Conservation (phyloP, 2,329 filamentous ascomycete species). For the Keithomyces neogunnii region DNA sequence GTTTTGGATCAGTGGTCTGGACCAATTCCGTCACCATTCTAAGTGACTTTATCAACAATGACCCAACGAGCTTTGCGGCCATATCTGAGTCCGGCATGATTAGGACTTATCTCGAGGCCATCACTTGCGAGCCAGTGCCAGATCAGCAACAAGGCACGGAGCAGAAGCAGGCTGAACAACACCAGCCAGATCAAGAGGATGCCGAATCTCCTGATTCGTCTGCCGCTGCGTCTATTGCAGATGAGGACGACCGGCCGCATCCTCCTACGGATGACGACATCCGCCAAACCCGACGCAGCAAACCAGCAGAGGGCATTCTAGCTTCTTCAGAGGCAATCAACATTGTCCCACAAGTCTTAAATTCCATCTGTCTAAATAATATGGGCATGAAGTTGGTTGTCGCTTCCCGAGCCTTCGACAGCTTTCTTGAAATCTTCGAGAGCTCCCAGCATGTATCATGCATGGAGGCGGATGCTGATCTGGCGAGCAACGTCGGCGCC, state of each 20-base stretch:
- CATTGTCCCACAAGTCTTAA: conserved; percentile 78
- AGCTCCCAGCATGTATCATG: conserved; percentile 81
- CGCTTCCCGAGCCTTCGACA: conserved; percentile 70
- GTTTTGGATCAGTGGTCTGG: conserved; percentile 92
- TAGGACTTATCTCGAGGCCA: conserved; percentile 73
- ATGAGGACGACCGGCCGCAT: conserved; percentile 34
- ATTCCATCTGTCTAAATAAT: conserved; percentile 87
- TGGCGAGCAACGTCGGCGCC: conserved; percentile 67
- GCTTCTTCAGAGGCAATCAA: conserved; percentile 84
- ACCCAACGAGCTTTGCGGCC: conserved; percentile 93
- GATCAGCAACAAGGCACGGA: conserved; percentile 18
- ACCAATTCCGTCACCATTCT: conserved; percentile 87
- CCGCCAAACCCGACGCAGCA: conserved; percentile 31
- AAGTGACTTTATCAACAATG: conserved; percentile 96
- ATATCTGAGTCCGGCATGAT: conserved; percentile 92
- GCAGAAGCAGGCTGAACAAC: conserved; percentile 21
- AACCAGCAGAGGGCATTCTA: conserved; percentile 64
- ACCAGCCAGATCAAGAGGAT: conserved; percentile 23
- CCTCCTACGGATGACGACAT: conserved; percentile 45
- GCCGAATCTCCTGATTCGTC: conserved; percentile 30
- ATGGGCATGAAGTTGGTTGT: conserved; percentile 82
- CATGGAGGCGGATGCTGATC: conserved; percentile 62
- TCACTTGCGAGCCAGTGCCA: conserved; percentile 50
- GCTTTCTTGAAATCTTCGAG: conserved; percentile 94
- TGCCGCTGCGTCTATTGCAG: conserved; percentile 28